These are phyloP conservation scores for Didymella exigua DNA, from an alignment of 2,329 filamentous ascomycete species.

Conservation along the genomic window DNA sequence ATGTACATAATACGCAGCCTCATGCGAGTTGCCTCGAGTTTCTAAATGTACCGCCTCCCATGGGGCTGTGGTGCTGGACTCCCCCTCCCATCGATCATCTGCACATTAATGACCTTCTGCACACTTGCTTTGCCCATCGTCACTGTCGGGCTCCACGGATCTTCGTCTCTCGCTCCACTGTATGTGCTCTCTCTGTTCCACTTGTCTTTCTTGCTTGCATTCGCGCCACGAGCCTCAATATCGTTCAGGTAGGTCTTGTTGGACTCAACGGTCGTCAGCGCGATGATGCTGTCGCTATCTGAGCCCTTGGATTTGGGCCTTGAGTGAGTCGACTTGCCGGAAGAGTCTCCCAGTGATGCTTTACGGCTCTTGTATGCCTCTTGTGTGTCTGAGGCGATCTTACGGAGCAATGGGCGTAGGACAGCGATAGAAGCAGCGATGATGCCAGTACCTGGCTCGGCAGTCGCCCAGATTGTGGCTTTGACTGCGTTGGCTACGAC, in stretches of 20 bases:
- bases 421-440: conserved; percentile 56
- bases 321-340: conserved; percentile 8
- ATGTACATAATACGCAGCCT: neutral
- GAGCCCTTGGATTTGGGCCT: conserved; percentile 4
- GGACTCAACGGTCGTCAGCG: conserved; percentile 21
- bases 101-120: conserved; percentile 19
- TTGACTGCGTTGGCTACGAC: conserved; percentile 42
- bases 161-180: conserved; percentile 17
- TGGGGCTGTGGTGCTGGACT: conserved; percentile 6
- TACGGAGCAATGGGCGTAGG: conserved; percentile 53
- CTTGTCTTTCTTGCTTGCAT: neutral
- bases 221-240: neutral
- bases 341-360: conserved; percentile 3
- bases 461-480: conserved; percentile 54
- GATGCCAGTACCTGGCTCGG: conserved; percentile 58
- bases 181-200: conserved; percentile 12
- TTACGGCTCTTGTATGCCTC: conserved; percentile 20
- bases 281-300: conserved; percentile 25
- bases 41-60: conserved; percentile 3
- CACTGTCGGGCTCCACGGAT: conserved; percentile 30
- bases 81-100: conserved; percentile 22
- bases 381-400: conserved; percentile 29
- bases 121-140: conserved; percentile 23
- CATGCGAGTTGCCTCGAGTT: neutral
- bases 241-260: conserved; percentile 6